These are phyloP conservation scores for Arctium minus DNA, from an alignment of 129 eudicot species.

Conservation along the genomic window DNA sequence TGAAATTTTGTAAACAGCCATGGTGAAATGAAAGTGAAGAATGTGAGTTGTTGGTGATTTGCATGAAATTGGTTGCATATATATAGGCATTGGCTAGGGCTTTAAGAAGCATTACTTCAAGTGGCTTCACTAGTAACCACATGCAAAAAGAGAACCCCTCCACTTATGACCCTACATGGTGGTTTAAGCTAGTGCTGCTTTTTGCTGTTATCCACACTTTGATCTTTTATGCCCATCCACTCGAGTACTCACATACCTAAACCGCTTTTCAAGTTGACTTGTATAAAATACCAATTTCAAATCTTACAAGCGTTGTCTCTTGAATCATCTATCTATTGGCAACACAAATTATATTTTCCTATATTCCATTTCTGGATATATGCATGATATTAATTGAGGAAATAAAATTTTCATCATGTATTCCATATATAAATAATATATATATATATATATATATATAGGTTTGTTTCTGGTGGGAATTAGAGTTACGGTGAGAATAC, in stretches of 20 bases:
- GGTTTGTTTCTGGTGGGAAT: no score
- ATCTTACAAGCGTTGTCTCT: background rate
- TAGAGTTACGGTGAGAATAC: background rate
- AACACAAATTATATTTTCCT: background rate
- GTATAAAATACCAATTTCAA: background rate
- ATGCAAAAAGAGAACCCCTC: background rate
- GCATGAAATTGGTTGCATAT: slow-evolving; percentile 18
- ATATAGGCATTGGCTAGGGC: slow-evolving; percentile 21
- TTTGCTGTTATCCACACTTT: slow-evolving; percentile 25
- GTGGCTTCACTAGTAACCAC: slow-evolving; percentile 11
- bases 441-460: no score
- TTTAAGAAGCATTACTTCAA: background rate
- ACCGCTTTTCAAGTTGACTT: background rate
- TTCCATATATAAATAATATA: background rate
- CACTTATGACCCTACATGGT: slow-evolving; percentile 11
- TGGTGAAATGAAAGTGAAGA: background rate
- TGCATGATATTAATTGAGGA: background rate
- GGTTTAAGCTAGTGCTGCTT: slow-evolving; percentile 15
- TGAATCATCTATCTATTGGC: background rate
- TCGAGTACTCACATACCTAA: background rate
- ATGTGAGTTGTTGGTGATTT: slow-evolving; percentile 13
- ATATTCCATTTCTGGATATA: background rate
- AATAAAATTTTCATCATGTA: background rate
- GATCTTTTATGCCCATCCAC: background rate
- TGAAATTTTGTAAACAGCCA: slow-evolving; percentile 36